Percentiles rank a stretch among this genome's conserved stretches.
Evolutionary conservation across 805 yeast species (phyloP).

Genomic region (Sugiyamaella chiloensis): DNA sequence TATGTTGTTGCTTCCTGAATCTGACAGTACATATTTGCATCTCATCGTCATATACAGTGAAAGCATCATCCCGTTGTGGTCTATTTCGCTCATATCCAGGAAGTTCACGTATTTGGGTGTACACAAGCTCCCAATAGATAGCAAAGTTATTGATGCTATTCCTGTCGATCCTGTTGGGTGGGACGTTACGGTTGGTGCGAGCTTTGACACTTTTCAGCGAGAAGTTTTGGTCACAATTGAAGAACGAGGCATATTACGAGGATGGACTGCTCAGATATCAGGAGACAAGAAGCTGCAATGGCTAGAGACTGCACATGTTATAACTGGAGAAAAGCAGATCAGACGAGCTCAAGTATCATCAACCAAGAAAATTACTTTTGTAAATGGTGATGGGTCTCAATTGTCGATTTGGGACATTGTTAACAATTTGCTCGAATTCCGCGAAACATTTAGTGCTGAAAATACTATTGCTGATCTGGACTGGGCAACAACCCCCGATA

Average conservation of each 20-base stretch:
- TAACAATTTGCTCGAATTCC: constrained; percentile 63
- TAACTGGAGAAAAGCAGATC: constrained; percentile 55
- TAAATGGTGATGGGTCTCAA: constrained; percentile 48
- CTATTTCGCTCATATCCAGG: constrained; percentile 13
- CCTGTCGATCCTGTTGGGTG: constrained; percentile 69
- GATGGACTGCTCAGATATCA: constrained; percentile 44
- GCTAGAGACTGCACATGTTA: constrained; percentile 48
- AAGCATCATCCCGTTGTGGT: constrained; percentile 24
- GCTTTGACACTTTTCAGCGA: constrained; percentile 35
- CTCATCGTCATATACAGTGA: constrained; percentile 24
- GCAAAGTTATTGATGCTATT: constrained; percentile 45
- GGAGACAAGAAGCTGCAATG: constrained; percentile 41
- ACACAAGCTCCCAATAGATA: constrained; percentile 28
- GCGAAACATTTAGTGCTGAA: constrained; percentile 36
- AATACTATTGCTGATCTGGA: constrained; percentile 64
- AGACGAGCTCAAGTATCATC: constrained; percentile 69
- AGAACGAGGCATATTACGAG: constrained; percentile 45
- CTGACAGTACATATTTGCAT: constrained; percentile 10
- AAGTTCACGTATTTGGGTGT: constrained; percentile 17
- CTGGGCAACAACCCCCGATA: constrained; percentile 72
- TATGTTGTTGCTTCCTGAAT: constrained; percentile 40
- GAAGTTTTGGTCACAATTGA: constrained; percentile 60
- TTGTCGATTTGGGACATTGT: constrained; percentile 79
- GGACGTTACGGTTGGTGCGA: constrained; percentile 34
- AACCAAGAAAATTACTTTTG: constrained; percentile 69